Conservation (phyloP, 768 basidiomycete species). For the Sporobolomyces pararoseus region DNA sequence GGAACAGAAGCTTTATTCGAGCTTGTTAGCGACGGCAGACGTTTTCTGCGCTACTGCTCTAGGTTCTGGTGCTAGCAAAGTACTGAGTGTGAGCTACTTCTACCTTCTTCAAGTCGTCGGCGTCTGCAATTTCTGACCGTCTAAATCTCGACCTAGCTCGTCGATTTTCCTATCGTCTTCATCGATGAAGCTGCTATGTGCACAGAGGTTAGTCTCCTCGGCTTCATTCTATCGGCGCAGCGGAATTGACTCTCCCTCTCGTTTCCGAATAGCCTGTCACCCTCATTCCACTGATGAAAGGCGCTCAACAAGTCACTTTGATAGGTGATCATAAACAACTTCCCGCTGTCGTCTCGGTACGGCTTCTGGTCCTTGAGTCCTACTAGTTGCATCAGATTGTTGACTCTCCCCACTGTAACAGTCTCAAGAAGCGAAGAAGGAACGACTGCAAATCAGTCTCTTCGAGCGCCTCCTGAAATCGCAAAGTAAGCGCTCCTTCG, state of each 20-base stretch:
- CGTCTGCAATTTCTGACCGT: too few relatives aligned
- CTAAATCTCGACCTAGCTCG: conserved; percentile 45
- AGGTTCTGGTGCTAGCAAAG: conserved; percentile 30
- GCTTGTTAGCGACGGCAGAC: conserved; percentile 64
- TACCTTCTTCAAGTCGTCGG: too few relatives aligned
- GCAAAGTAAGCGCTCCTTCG: conserved; percentile 57
- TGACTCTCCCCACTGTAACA: conserved; percentile 36
- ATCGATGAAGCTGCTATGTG: conserved; percentile 95
- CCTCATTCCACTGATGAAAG: conserved; percentile 88
- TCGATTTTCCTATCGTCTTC: conserved; percentile 89
- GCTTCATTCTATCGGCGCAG: neutral
- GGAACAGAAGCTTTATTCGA: conserved; percentile 62
- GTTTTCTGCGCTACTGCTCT: conserved; percentile 56
- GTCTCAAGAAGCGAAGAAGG: conserved; percentile 67
- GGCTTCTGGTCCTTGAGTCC: neutral
- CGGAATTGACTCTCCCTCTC: too few relatives aligned
- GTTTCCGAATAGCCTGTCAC: conserved; percentile 75
- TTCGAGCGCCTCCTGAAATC: conserved; percentile 87
- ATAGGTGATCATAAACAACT: conserved; percentile 98
- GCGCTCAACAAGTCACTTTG: conserved; percentile 74
- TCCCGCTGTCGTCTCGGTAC: conserved; percentile 67
- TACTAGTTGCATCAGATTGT: too few relatives aligned
- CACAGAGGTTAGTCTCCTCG: conserved; percentile 57
- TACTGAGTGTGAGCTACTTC: conserved; percentile 23
- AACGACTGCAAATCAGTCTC: conserved; percentile 72